phyloP scores from a whole-genome alignment of 306 rosid genomes.

The Cyamopsis tetragonoloba region DNA sequence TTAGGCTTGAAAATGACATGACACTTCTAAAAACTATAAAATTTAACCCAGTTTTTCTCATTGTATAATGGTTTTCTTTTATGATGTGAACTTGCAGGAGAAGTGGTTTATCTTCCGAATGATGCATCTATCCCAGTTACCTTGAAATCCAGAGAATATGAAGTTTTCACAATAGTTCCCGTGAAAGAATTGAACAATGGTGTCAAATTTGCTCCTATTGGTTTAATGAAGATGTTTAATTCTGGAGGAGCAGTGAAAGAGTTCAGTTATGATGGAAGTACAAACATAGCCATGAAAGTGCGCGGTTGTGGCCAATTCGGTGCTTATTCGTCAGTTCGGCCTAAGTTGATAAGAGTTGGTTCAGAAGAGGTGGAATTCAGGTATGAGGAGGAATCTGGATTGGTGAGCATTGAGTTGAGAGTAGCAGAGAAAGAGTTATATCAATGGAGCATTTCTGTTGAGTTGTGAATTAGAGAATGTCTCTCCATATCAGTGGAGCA shows the following conservation, averaged over 20 bases:
- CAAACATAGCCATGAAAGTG: slow-evolving; percentile 39
- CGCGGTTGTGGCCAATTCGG: slow-evolving; percentile 67
- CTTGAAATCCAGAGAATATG: slow-evolving; percentile 54
- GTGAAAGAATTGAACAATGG: slow-evolving; percentile 38
- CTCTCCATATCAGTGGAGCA: not conserved
- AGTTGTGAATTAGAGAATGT: not conserved
- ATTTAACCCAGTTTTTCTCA: not conserved
- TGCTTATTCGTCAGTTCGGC: slow-evolving; percentile 62
- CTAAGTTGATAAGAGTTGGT: slow-evolving; percentile 48
- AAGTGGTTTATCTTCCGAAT: slow-evolving; percentile 54
- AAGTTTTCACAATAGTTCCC: slow-evolving; percentile 74
- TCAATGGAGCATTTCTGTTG: slow-evolving; percentile 55
- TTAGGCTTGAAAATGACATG: not conserved
- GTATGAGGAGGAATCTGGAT: slow-evolving; percentile 57
- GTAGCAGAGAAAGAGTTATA: slow-evolving; percentile 58
- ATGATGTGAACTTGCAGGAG: slow-evolving; percentile 48
- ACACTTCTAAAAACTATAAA: not conserved
- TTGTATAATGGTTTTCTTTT: slow-evolving; percentile 1
- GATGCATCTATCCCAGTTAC: slow-evolving; percentile 64
- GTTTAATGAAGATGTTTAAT: slow-evolving; percentile 79
- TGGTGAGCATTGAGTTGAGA: slow-evolving; percentile 49
- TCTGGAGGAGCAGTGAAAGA: slow-evolving; percentile 88
- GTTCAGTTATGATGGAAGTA: slow-evolving; percentile 27
- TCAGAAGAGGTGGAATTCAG: slow-evolving; percentile 47
- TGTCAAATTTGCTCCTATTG: slow-evolving; percentile 65